Percentiles rank a stretch among this genome's conserved stretches.
Evolutionary conservation across 2,329 filamentous ascomycete genomes (phyloP).

Genomic region (Purpureocillium takamizusanense): DNA sequence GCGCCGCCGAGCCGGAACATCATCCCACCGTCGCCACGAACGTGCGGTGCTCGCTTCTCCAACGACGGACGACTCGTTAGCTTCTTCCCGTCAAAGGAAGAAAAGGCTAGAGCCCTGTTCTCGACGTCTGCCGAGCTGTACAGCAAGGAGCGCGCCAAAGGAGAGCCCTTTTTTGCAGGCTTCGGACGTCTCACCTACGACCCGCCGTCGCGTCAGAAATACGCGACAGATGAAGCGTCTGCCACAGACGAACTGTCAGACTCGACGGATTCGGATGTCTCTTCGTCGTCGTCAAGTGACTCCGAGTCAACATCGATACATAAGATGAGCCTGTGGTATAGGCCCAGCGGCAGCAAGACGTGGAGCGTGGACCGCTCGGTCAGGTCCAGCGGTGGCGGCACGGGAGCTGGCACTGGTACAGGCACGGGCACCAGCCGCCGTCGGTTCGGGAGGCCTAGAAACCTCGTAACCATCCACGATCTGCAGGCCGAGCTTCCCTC

Average conservation of each 20-base stretch:
- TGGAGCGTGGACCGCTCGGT: slow-evolving; percentile 48
- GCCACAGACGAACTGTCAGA: slow-evolving; percentile 41
- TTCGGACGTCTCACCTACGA: slow-evolving; percentile 48
- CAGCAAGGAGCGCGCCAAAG: slow-evolving; percentile 39
- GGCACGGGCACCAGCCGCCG: slow-evolving; percentile 44
- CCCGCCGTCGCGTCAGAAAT: slow-evolving; percentile 36
- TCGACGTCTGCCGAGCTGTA: slow-evolving; percentile 35
- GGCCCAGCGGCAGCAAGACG: slow-evolving; percentile 41
- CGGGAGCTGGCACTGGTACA: slow-evolving; percentile 37
- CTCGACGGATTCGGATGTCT: slow-evolving; percentile 39
- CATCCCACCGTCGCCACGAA: slow-evolving; percentile 47
- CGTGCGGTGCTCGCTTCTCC: slow-evolving; percentile 53
- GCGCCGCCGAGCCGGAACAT: slow-evolving; percentile 40
- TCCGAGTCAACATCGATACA: slow-evolving; percentile 57
- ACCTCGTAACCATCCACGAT: slow-evolving; percentile 65
- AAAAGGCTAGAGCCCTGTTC: slow-evolving; percentile 43
- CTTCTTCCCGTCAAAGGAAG: slow-evolving; percentile 62
- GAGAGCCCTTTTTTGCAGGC: slow-evolving; percentile 47
- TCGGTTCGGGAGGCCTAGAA: slow-evolving; percentile 45
- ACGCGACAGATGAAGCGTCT: slow-evolving; percentile 39
- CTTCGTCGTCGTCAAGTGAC: slow-evolving; percentile 44
- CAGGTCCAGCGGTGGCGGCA: slow-evolving; percentile 53
- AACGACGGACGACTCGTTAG: slow-evolving; percentile 55
- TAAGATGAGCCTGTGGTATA: slow-evolving; percentile 48
- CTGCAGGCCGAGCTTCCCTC: slow-evolving; percentile 66